Conservation (phyloP, 805 yeast genomes). For the Wickerhamiella allomyrinae region DNA sequence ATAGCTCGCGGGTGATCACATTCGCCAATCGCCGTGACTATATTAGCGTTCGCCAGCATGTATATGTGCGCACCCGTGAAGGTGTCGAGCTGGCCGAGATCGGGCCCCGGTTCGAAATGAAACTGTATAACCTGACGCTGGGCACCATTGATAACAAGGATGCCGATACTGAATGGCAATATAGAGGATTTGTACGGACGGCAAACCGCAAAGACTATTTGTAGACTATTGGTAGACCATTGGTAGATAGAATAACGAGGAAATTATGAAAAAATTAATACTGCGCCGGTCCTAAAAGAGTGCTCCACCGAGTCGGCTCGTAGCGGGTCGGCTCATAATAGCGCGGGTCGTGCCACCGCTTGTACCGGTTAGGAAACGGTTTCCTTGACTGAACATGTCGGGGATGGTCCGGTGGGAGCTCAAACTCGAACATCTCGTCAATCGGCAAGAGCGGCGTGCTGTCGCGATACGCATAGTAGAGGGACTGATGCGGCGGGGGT, state of each 20-base stretch:
- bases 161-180: constrained; percentile 96
- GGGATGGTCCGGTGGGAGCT: background rate
- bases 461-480: background rate
- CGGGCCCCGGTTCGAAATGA: constrained; percentile 98
- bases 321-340: too few relatives aligned
- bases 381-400: background rate
- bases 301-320: too few relatives aligned
- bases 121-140: constrained; percentile 69
- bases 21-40: constrained; percentile 84
- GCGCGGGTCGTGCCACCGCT: background rate
- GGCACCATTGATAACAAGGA: constrained; percentile 92
- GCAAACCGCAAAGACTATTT: constrained; percentile 90
- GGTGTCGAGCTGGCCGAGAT: constrained; percentile 86
- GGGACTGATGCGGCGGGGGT: too few relatives aligned
- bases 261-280: too few relatives aligned
- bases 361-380: background rate
- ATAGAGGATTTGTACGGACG: constrained; percentile 84
- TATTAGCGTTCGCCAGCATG: constrained; percentile 89
- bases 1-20: constrained; percentile 80
- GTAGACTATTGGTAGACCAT: constrained; percentile 14
- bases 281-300: too few relatives aligned
- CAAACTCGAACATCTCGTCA: background rate
- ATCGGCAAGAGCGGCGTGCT: background rate
- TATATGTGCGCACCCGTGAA: constrained; percentile 78
- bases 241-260: too few relatives aligned